Base-by-base conservation (phyloP, 2,329 filamentous ascomycete species). In the Parastagonospora avenae region DNA sequence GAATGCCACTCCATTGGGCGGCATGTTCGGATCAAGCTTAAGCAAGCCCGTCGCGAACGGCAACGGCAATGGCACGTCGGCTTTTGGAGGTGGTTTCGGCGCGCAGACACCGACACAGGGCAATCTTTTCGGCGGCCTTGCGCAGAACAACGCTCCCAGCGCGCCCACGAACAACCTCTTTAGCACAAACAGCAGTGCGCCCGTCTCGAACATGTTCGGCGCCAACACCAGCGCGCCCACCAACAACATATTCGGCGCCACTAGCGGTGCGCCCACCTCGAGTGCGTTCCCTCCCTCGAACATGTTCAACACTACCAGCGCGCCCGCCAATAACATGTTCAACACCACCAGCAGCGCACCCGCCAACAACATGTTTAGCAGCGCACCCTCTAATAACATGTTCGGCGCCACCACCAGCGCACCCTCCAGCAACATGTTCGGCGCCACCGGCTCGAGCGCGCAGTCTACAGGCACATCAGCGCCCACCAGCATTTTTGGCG, bases 41-140 rank as follows among this genome's bases (percentile, higher is more conserved):
- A 42, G 57, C 29, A 50, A 59, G 10, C 48, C 66, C 3, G 33
- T 56, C 15, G 56, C 52, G n/a, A 71, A 70, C 48, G 65, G 64
- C 46, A 50, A 30, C 24, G 28, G 31, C 30, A 35, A 39, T 24
- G 51, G 2, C 41, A 54, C 54, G 16, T 46, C 55, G 10, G 47
- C 50, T 2, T 64, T 63, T 33, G 66, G 65, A 8, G 60, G 59
- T 37, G 56, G 57, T 42, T 66, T 65, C 48, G 57, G 52, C 45
- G 37, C 51, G 24, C 59, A 63, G 48, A 32, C 63, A 8, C 48
- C 56, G 15, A 58, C 37, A 36, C 16, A n/a, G 11, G 33, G 57
- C 40, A 65, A 59, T 29, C 56, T 55, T 2, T 66, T 67, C 37
- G 63, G 15, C n/a, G 42, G 24, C 14, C 48, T 63, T 46, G 37